Evolutionary conservation across 768 basidiomycete genomes (phyloP).

Genomic region (Dacryopinax primogenitus): DNA sequence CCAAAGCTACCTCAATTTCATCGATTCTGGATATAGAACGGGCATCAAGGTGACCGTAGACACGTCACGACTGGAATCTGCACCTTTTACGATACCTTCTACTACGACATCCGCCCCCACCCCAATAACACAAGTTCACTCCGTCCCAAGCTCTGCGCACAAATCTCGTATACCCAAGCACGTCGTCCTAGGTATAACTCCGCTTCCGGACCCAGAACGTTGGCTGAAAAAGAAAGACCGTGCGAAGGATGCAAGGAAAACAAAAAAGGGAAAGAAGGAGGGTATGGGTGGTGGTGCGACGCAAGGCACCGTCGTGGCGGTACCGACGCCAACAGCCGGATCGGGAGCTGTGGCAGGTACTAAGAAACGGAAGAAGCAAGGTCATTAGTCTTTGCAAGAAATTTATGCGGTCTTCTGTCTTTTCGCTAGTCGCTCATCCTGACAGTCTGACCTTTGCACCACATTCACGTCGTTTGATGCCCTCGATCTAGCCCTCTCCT

Average conservation of each 20-base stretch:
- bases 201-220: conserved; percentile 71
- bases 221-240: conserved; percentile 83
- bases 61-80: conserved; percentile 27
- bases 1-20: conserved; percentile 72
- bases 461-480: neutral
- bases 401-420: neutral
- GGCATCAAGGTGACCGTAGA: conserved; percentile 40
- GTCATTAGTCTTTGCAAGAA: neutral
- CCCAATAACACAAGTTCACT: conserved; percentile 22
- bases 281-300: conserved; percentile 50
- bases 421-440: neutral
- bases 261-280: conserved; percentile 40
- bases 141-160: conserved; percentile 18
- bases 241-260: conserved; percentile 36
- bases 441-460: neutral
- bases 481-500: conserved; percentile 23
- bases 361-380: conserved; percentile 2
- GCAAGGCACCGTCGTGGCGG: conserved; percentile 37
- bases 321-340: neutral
- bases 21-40: conserved; percentile 51
- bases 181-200: conserved; percentile 66
- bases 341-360: neutral
- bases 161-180: conserved; percentile 55
- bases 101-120: conserved; percentile 20
- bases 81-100: conserved; percentile 41